Evolutionary conservation across 345 rosid genomes (phyloP), one percentile per base, ranked within the genome.

Genomic region (Populus alba): DNA sequence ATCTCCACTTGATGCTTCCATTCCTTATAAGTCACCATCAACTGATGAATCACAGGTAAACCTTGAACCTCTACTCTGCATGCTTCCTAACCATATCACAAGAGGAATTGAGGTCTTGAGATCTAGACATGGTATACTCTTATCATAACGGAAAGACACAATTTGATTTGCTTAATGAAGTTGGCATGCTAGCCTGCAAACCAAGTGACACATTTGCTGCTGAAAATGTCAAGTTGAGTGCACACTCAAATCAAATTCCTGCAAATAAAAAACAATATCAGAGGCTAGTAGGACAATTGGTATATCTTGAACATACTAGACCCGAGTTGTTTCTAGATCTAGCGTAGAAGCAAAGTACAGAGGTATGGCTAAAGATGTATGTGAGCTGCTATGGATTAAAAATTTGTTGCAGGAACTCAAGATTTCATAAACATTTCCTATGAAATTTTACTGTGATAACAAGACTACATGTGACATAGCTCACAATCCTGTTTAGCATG

Each of bases 311-410:
- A 5, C 10, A 65, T 3, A 31, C 11, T 7, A 29, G 39, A 27
- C 18, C 3, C 2, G 2, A 17, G 57, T 51, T 17, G 9, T 51
- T 0, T 1, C 9, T 51, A 18, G n/a, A 20, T 51, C n/a, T 51
- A 51, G n/a, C 18, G n/a, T 1, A 0, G 3, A 2, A 18, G n/a
- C 3, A 17, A 0, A 51, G 3, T 51, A 51, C 0, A 51, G 22
- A 51, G n/a, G n/a, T 5, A 51, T 18, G n/a, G 0, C 9, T 51
- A 51, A 51, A 6, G 57, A 1, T 17, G 8, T 18, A 51, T 18
- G 9, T 1, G n/a, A 51, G 2, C 22, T 51, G 1, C 1, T 68
- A 37, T 68, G 47, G 16, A 31, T 68, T 8, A 2, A 20, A 68
- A 68, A 35, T 2, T 20, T 68, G 0, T 8, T 68, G 0, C 1